Conservation (phyloP, 768 basidiomycete species). For the Phylloporus sp. region DNA sequence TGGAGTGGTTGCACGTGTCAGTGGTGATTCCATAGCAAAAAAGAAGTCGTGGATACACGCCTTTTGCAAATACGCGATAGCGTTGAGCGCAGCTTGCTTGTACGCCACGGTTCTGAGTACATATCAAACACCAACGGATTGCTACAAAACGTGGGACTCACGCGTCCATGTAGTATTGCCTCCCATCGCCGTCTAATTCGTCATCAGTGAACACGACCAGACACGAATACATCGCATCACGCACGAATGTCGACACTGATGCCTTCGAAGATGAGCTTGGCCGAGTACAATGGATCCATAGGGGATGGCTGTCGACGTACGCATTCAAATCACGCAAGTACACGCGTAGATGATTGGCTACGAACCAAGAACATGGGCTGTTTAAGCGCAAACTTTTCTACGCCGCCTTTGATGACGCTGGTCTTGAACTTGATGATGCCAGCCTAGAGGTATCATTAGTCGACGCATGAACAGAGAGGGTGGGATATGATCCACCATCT, state of each 20-base stretch:
- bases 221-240: background rate
- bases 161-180: constrained; percentile 76
- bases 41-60: constrained; percentile 30
- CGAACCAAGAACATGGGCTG: constrained; percentile 70
- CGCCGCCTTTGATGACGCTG: constrained; percentile 67
- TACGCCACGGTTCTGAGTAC: constrained; percentile 60
- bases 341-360: background rate
- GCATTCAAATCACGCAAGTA: background rate
- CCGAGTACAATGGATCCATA: constrained; percentile 67
- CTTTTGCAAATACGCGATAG: constrained; percentile 69
- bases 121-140: background rate
- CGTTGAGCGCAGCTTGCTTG: constrained; percentile 74
- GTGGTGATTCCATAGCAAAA: background rate
- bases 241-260: constrained; percentile 69
- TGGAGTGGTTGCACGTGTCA: constrained; percentile 23
- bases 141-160: constrained; percentile 27
- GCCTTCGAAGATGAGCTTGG: constrained; percentile 76
- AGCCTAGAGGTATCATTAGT: constrained; percentile 35
- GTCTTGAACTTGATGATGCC: constrained; percentile 69
- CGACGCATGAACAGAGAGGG: background rate
- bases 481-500: constrained; percentile 46
- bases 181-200: constrained; percentile 58
- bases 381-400: constrained; percentile 68
- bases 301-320: constrained; percentile 52
- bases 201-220: background rate